Percentiles rank a stretch among this genome's conserved stretches.
phyloP scores from a whole-genome alignment of 768 basidiomycete genomes.

The Floccularia luteovirens region DNA sequence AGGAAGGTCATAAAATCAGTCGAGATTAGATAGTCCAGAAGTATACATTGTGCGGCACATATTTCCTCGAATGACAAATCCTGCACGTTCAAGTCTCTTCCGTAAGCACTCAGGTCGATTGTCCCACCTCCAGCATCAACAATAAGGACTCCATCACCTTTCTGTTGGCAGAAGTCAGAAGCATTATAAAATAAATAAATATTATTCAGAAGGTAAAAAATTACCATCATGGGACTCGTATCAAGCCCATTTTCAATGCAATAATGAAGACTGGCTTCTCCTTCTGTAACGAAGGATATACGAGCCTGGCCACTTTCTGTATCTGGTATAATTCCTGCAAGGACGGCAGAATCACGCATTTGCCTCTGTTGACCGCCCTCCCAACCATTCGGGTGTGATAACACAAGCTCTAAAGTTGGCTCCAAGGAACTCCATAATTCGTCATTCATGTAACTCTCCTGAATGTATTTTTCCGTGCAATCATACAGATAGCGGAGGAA shows the following conservation, averaged over 20 bases:
- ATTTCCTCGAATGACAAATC: constrained; percentile 44
- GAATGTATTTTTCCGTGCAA: constrained; percentile 38
- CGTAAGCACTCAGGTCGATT: constrained; percentile 50
- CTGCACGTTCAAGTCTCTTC: no score
- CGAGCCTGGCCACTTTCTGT: constrained; percentile 28
- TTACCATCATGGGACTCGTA: constrained; percentile 24
- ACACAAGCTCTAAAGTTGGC: constrained; percentile 36
- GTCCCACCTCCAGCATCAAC: constrained; percentile 61
- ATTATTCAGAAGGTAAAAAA: neutral
- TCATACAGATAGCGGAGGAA: constrained; percentile 42
- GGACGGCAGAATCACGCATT: constrained; percentile 45
- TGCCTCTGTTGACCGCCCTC: constrained; percentile 49
- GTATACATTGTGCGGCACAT: constrained; percentile 36
- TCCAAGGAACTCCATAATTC: constrained; percentile 36
- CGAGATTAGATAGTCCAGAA: no score
- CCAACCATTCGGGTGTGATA: constrained; percentile 64
- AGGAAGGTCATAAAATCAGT: no score
- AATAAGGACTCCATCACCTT: constrained; percentile 38
- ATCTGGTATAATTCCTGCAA: constrained; percentile 43
- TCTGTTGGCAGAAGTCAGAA: no score
- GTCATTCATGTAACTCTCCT: constrained; percentile 36
- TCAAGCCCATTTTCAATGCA: constrained; percentile 41
- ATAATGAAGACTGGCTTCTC: constrained; percentile 55
- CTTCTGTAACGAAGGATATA: constrained; percentile 53
- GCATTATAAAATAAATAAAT: neutral